Evolutionary conservation across 805 yeast species (phyloP), one percentile per base, ranked within the genome.

Genomic region (Cyberlindnera mississippiensis): DNA sequence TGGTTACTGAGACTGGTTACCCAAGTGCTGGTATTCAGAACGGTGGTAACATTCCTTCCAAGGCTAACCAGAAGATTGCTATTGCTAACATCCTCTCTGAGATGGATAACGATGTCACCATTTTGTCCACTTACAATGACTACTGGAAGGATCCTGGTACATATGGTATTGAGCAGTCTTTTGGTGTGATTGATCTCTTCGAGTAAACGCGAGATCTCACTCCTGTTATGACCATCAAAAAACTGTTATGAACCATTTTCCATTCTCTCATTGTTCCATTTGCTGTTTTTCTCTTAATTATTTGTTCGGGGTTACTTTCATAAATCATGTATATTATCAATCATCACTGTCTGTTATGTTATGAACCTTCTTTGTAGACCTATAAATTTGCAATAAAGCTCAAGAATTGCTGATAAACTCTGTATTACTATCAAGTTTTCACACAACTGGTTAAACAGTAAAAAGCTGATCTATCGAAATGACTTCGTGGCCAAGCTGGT

Each of bases 1-100:
- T 69, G 16, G 78, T 89, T 42, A 81, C 95, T 16, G 96, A 89
- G 64, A 88, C 96, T 5, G 96, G 96, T 33, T 89, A 86, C 61
- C 96, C 96, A 54, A 77, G 82, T 52, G 67, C 69, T 31, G 96
- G 96, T 56, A 60, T 59, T 45, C 67, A 72, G 44, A 79, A 86
- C 57, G 96, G 96, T 42, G 64, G 65, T 38, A 85, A 88, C 52
- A 75, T 80, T 30, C 96, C 96, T 46, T 36, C 43, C 28, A 59
- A 64, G 6, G 85, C 59, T 10, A 89, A 88, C 65, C 96, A 89
- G 69, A 57, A 63, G 41, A 67, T 71, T 41, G 96, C 96, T 13
- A 72, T 90, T 44, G 63, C 71, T 45, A 63, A 77, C 14, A 81
- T 90, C 39, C 64, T 89, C 41, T 68, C 75, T 18, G 73, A 67